phyloP scores from a whole-genome alignment of 441 rosid genomes.

The Pelargonium fulgidum region DNA sequence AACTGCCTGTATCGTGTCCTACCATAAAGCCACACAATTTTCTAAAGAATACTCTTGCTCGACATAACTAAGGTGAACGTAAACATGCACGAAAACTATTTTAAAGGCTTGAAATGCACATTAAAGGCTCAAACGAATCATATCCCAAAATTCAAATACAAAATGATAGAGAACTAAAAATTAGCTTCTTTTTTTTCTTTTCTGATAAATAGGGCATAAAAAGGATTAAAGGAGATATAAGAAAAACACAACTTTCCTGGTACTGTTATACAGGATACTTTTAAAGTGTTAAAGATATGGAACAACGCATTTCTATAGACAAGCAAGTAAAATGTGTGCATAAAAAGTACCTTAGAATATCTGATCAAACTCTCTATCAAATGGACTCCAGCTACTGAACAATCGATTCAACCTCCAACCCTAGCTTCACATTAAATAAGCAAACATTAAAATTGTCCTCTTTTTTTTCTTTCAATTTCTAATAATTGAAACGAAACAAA shows the following conservation, averaged over 20 bases:
- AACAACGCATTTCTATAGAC: not conserved
- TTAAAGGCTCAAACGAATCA: not conserved
- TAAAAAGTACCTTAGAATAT: not conserved
- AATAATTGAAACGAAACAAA: not conserved
- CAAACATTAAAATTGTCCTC: too few species aligned
- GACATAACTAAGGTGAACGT: not conserved
- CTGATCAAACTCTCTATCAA: not conserved
- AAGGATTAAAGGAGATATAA: not conserved
- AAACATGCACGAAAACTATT: not conserved
- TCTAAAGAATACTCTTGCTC: not conserved
- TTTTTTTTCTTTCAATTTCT: too few species aligned
- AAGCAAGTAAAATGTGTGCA: not conserved
- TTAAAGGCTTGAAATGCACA: not conserved
- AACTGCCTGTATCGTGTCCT: not conserved
- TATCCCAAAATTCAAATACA: not conserved
- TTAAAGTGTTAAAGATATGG: too few species aligned
- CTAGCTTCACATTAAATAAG: not conserved
- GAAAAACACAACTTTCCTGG: not conserved
- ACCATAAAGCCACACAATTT: not conserved
- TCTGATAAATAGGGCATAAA: not conserved
- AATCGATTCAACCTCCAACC: not conserved
- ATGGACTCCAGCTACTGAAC: not conserved
- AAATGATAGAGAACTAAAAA: not conserved
- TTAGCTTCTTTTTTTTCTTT: not conserved
- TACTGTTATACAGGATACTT: not conserved